These are phyloP conservation scores for Rusavskia elegans DNA, from an alignment of 495 filamentous ascomycete species.

Conservation along the genomic window DNA sequence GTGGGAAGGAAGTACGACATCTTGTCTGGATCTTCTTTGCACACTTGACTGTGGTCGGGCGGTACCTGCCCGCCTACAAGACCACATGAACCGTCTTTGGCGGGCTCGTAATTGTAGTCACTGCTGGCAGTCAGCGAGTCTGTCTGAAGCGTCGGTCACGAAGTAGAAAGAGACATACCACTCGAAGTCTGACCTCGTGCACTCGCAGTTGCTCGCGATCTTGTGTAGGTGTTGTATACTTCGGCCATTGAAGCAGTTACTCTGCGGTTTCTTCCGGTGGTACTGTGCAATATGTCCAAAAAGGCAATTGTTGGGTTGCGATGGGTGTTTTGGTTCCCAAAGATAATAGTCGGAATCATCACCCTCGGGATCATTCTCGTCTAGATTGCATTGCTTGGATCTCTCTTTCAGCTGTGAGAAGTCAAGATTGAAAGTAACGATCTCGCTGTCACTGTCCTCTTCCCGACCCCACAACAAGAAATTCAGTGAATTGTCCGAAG, in stretches of 20 bases:
- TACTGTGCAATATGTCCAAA: slow-evolving; percentile 88
- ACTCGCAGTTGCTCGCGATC: slow-evolving; percentile 59
- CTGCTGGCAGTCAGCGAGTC: slow-evolving; percentile 27
- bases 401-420: slow-evolving; percentile 61
- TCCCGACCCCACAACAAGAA: slow-evolving; percentile 77
- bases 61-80: slow-evolving; percentile 55
- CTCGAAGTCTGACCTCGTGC: slow-evolving; percentile 76
- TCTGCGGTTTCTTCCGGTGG: slow-evolving; percentile 62
- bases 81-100: slow-evolving; percentile 54
- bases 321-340: slow-evolving; percentile 71
- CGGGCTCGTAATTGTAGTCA: slow-evolving; percentile 84
- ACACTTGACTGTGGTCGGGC: slow-evolving; percentile 49
- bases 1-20: slow-evolving; percentile 67
- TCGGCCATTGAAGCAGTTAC: slow-evolving; percentile 63
- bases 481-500: slow-evolving; percentile 72
- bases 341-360: slow-evolving; percentile 52
- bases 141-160: neutral
- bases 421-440: slow-evolving; percentile 66
- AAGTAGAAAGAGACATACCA: slow-evolving; percentile 43
- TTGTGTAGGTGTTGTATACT: slow-evolving; percentile 51
- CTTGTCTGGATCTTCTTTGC: slow-evolving; percentile 45
- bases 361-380: slow-evolving; percentile 46
- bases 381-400: slow-evolving; percentile 43
- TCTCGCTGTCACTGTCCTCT: slow-evolving; percentile 21
- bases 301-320: slow-evolving; percentile 59